Conservation (phyloP, 148 eudicot genomes). For the Nepenthes gracilis region DNA sequence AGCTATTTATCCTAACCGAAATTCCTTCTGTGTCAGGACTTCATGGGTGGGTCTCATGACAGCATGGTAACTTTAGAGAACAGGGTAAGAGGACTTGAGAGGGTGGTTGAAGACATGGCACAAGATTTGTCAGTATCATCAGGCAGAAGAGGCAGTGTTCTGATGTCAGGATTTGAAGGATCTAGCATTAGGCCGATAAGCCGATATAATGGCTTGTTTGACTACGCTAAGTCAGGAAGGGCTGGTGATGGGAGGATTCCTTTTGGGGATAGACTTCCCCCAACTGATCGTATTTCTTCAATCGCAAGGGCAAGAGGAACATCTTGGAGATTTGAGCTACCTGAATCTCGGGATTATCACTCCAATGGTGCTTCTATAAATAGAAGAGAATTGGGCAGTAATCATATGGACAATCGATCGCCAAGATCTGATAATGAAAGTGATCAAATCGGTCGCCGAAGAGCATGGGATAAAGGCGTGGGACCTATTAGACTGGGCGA, state of each 20-base stretch:
- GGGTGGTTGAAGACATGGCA: slow-evolving; percentile 97
- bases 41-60: slow-evolving; percentile 99
- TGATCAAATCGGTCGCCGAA: slow-evolving; percentile 51
- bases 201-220: slow-evolving; percentile 65
- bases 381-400: slow-evolving; percentile 48
- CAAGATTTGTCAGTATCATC: slow-evolving; percentile 71
- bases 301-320: slow-evolving; percentile 1
- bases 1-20: not conserved
- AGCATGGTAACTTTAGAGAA: slow-evolving; percentile 89
- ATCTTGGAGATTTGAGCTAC: slow-evolving; percentile 23
- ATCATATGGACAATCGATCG: slow-evolving; percentile 51
- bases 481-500: slow-evolving; percentile 76
- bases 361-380: slow-evolving; percentile 42
- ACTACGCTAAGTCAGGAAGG: slow-evolving; percentile 46
- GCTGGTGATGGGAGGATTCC: slow-evolving; percentile 47
- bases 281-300: slow-evolving; percentile 37
- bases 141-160: slow-evolving; percentile 48
- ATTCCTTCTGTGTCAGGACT: slow-evolving; percentile 39
- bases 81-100: slow-evolving; percentile 92
- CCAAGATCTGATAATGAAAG: slow-evolving; percentile 53
- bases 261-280: slow-evolving; percentile 18
- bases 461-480: slow-evolving; percentile 73
- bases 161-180: slow-evolving; percentile 55
- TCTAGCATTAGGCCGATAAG: slow-evolving; percentile 48
- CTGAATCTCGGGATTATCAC: slow-evolving; percentile 21